Evolutionary conservation across 2,329 filamentous ascomycete species (phyloP), one percentile per base, ranked within the genome.

Genomic region (Zalaria obscura): DNA sequence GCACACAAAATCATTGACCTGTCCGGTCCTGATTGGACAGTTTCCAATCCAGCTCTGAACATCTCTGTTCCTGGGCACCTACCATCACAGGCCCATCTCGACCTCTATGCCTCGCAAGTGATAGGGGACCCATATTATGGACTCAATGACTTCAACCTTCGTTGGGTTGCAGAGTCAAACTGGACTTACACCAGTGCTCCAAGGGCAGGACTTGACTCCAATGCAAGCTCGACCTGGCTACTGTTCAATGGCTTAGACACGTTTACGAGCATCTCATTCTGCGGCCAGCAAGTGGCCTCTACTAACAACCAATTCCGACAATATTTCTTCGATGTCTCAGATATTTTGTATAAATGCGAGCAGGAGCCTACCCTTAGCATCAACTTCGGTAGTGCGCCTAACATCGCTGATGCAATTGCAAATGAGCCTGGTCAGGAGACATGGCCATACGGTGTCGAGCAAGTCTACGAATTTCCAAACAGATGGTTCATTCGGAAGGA

Each of bases 281-380:
- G 75, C 47, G 68, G 65, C 0, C 54, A 71, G 25, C 58, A 65
- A 40, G 65, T 79, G 3, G 75, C 70, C 2, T 64, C 63, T 5
- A 76, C 75, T 0, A 65, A 77, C 50, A 78, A 78, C 45, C 75
- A 78, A 51, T 79, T 79, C 49, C 64, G 74, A 2, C 74, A 79
- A 50, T 78, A 75, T 54, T 66, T 65, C 34, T 78, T 77, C 44
- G 68, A 78, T 38, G 62, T 78, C 3, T 69, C 73, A 0, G 50
- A 61, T 4, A 56, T 66, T 5, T 45, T 77, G 5, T 48, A 47
- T 2, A 52, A 53, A 0, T 77, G 72, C 52, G 39, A 42, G 9
- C 50, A 38, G 8, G 47, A 52, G 3, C 61, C 67, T 2, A 55
- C 61, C 4, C 50, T 76, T 5, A 61, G 57, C 33, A 62, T 78